Percentiles rank a stretch among this genome's conserved stretches.
Conservation (phyloP, 257 asterid species). For the Solanum ossicruentum region DNA sequence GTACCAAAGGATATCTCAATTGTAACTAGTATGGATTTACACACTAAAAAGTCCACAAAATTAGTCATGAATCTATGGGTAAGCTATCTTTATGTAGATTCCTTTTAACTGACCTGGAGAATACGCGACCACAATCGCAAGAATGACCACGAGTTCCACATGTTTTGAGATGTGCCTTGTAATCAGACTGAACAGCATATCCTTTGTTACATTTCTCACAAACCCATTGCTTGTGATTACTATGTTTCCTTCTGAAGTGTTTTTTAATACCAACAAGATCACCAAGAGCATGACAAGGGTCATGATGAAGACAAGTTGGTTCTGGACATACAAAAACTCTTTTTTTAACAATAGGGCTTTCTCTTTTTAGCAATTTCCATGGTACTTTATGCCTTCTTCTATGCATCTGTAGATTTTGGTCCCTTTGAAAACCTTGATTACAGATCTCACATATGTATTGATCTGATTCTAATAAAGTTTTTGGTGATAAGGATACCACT, state of each 20-base stretch:
- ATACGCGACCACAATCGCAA: conserved; percentile 64
- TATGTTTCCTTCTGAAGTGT: conserved; percentile 59
- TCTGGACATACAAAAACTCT: conserved; percentile 70
- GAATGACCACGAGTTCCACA: conserved; percentile 72
- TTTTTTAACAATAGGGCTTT: conserved; percentile 31
- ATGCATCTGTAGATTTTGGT: conserved; percentile 20
- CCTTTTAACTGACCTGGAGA: conserved; percentile 22
- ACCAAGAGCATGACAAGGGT: conserved; percentile 66
- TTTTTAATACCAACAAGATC: conserved; percentile 67
- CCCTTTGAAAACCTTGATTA: conserved; percentile 18
- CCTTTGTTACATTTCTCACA: conserved; percentile 58
- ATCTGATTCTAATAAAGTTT: conserved; percentile 16
- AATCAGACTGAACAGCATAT: conserved; percentile 65
- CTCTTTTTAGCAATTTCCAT: conserved; percentile 29
- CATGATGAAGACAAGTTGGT: conserved; percentile 62
- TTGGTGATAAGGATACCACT: conserved; percentile 12
- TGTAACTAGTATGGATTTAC: not conserved
- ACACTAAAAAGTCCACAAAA: not conserved
- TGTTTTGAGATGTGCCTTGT: conserved; percentile 59
- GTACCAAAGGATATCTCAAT: not conserved
- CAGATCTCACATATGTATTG: conserved; percentile 18
- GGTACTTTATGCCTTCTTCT: conserved; percentile 14
- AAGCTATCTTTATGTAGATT: too few species aligned
- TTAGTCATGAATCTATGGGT: not conserved
- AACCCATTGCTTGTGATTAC: conserved; percentile 56